Evolutionary conservation across 164 flowering plant species (phyloP).

Genomic region (Berberis thunbergii): DNA sequence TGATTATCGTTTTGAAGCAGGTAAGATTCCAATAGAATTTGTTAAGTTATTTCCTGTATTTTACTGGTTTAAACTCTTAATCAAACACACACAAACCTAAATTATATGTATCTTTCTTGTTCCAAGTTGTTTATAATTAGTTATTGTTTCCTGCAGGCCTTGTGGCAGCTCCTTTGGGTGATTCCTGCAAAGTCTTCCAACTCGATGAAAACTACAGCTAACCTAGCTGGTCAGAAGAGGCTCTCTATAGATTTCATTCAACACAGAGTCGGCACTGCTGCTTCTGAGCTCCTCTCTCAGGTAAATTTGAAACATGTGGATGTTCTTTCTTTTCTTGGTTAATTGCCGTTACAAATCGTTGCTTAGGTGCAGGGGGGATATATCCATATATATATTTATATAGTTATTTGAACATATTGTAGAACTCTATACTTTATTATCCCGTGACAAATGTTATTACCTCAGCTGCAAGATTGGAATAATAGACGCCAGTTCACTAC

Average conservation of each 20-base stretch:
- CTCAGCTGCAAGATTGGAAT: constrained; percentile 97
- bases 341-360: no score
- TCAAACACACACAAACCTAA: background rate
- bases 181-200: constrained; percentile 39
- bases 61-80: background rate
- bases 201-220: constrained; percentile 23
- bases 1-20: constrained; percentile 77
- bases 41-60: background rate
- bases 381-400: no score
- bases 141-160: constrained; percentile 43
- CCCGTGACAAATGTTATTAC: background rate
- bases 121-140: no score
- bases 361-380: no score
- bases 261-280: constrained; percentile 55
- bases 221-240: constrained; percentile 21
- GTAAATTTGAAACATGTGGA: constrained; percentile 23
- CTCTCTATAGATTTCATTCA: constrained; percentile 49
- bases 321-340: no score
- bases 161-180: constrained; percentile 93
- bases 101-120: no score
- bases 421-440: background rate
- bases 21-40: constrained; percentile 21
- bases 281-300: constrained; percentile 85
- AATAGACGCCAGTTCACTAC: constrained; percentile 70
- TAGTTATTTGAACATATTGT: no score